These are phyloP conservation scores for Podila clonocystis DNA, from an alignment of 192 early-diverging fungal genomes.

Conservation along the genomic window DNA sequence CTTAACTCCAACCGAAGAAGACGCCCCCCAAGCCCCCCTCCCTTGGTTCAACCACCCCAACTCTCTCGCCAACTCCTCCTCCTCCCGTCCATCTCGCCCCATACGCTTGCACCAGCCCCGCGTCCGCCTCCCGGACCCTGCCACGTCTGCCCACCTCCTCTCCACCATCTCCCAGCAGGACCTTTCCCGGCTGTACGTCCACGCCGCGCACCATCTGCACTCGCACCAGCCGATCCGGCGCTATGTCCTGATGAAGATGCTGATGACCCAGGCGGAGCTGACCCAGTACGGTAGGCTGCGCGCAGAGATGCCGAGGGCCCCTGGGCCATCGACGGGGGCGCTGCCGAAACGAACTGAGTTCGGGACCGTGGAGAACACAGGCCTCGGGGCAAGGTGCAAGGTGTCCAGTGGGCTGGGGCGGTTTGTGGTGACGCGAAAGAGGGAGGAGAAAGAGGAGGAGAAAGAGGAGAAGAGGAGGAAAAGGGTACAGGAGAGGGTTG, in stretches of 20 bases:
- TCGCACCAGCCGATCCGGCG: constrained; percentile 42
- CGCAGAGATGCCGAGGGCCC: constrained; percentile 43
- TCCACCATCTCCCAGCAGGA: constrained; percentile 27
- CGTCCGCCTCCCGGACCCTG: constrained; percentile 7
- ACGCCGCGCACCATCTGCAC: constrained; percentile 46
- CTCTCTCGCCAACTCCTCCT: constrained; percentile 7
- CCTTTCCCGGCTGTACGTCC: constrained; percentile 32
- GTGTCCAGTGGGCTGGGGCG: constrained; percentile 10
- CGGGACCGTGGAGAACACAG: constrained; percentile 22
- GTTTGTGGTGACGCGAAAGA: neutral
- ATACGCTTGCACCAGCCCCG: neutral
- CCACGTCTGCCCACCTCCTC: constrained; percentile 14
- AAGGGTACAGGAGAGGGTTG: neutral
- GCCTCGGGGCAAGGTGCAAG: constrained; percentile 7
- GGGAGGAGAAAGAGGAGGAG: no score
- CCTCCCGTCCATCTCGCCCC: neutral
- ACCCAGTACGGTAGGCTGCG: constrained; percentile 33
- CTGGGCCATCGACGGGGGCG: constrained; percentile 35
- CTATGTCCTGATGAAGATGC: constrained; percentile 48
- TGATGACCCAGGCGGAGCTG: constrained; percentile 46
- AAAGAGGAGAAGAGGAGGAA: neutral
- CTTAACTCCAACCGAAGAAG: neutral
- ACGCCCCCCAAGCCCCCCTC: neutral
- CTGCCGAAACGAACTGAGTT: constrained; percentile 29
- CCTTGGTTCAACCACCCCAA: constrained; percentile 27